Evolutionary conservation across 257 asterid species (phyloP).

Genomic region (Primulina huaijiensis): DNA sequence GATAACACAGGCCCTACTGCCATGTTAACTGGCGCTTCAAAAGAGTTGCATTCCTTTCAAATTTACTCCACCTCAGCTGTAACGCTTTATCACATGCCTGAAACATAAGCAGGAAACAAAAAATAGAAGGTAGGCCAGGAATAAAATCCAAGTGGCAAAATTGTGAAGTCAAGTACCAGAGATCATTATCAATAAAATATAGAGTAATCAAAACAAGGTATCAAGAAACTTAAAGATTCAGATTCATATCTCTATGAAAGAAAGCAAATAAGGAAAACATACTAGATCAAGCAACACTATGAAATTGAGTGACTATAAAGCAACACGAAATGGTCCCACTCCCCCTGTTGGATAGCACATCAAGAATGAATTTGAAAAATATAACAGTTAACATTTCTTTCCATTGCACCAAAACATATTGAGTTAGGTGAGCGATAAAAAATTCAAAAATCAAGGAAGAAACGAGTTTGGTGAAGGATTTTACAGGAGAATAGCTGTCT

Average conservation of each 20-base stretch:
- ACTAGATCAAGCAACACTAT: neutral
- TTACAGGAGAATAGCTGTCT: slow-evolving; percentile 15
- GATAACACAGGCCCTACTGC: slow-evolving; percentile 61
- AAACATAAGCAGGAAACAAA: slow-evolving; percentile 21
- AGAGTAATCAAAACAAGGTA: neutral
- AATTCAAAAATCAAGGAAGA: neutral
- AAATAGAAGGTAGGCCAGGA: slow-evolving; percentile 11
- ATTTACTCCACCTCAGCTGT: slow-evolving; percentile 53
- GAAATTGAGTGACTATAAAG: no score
- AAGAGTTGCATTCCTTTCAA: slow-evolving; percentile 63
- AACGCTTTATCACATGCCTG: slow-evolving; percentile 74
- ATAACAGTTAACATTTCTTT: neutral
- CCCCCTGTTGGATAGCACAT: no score
- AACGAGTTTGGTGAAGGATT: slow-evolving; percentile 17
- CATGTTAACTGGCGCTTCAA: slow-evolving; percentile 80
- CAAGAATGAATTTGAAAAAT: neutral
- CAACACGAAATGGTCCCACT: no score
- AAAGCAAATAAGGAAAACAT: neutral
- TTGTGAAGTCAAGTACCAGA: slow-evolving; percentile 9
- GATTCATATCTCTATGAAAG: slow-evolving; percentile 8
- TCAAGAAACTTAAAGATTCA: slow-evolving; percentile 15
- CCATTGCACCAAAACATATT: neutral
- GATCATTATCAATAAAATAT: slow-evolving; percentile 4
- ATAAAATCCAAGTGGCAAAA: slow-evolving; percentile 8
- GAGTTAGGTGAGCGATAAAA: slow-evolving; percentile 17